phyloP scores from a whole-genome alignment of 2,329 filamentous ascomycete species.

The Clonostachys byssicola region DNA sequence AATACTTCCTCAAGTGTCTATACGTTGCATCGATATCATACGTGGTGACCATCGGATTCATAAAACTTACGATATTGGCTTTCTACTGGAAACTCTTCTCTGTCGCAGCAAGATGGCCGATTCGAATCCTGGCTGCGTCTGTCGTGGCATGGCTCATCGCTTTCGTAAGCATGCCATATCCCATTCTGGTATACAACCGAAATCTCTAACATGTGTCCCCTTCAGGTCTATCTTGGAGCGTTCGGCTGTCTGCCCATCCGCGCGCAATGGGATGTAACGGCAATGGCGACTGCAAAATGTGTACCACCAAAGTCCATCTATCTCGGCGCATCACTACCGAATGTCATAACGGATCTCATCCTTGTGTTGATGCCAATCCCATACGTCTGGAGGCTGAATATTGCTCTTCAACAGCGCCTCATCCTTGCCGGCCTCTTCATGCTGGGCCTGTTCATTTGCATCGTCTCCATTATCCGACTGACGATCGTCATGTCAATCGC shows the following conservation, averaged over 20 bases:
- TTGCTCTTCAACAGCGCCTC: not conserved
- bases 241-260: constrained; percentile 1
- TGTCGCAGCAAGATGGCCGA: not conserved
- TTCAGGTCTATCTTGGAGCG: not conserved
- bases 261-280: not conserved
- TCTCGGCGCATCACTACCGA: not conserved
- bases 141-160: not conserved
- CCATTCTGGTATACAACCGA: not conserved
- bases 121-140: not conserved
- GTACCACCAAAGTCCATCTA: constrained; percentile 1
- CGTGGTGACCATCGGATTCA: not conserved
- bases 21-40: not conserved
- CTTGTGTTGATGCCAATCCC: not conserved
- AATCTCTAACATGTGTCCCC: not conserved
- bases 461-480: not conserved
- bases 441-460: not conserved
- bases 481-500: not conserved
- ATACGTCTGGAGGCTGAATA: not conserved
- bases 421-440: not conserved
- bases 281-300: not conserved
- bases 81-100: not conserved
- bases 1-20: not conserved
- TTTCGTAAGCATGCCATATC: not conserved
- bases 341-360: not conserved
- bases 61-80: not conserved